phyloP scores from a whole-genome alignment of 176 grass and related monocot genomes.

The Alopecurus myosuroides region DNA sequence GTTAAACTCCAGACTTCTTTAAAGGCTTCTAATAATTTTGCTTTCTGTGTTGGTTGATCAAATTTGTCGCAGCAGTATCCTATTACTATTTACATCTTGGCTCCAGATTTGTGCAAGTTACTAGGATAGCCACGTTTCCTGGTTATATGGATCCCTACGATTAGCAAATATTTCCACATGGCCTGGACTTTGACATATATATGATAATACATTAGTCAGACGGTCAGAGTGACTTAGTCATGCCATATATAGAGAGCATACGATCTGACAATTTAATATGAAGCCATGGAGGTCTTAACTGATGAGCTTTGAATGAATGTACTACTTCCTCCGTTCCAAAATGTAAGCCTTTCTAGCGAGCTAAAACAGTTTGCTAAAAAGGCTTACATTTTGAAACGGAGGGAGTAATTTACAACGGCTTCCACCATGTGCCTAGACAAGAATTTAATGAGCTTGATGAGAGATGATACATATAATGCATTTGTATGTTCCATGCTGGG shows the following conservation, averaged over 20 bases:
- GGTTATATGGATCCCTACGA: constrained; percentile 26
- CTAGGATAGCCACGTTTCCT: not conserved
- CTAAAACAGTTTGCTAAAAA: too few species aligned
- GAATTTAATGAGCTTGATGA: not conserved
- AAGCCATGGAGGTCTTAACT: too few species aligned
- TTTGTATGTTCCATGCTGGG: too few species aligned
- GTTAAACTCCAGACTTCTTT: constrained; percentile 25
- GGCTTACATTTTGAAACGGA: too few species aligned
- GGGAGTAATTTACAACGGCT: too few species aligned
- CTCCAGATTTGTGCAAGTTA: constrained; percentile 7
- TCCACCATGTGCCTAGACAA: too few species aligned
- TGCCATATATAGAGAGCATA: constrained; percentile 8
- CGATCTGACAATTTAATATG: too few species aligned
- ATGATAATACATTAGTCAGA: not conserved
- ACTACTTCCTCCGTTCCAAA: too few species aligned
- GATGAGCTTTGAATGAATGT: too few species aligned
- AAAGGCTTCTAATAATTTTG: constrained; percentile 12
- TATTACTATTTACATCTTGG: not conserved
- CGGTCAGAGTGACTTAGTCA: not conserved
- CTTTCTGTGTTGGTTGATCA: not conserved
- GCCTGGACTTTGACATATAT: not conserved
- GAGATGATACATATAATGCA: not conserved
- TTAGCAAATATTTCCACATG: constrained; percentile 17
- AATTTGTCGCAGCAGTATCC: not conserved
- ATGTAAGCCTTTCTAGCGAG: too few species aligned